phyloP scores from a whole-genome alignment of 2,329 filamentous ascomycete genomes.

The Cordyceps militaris region DNA sequence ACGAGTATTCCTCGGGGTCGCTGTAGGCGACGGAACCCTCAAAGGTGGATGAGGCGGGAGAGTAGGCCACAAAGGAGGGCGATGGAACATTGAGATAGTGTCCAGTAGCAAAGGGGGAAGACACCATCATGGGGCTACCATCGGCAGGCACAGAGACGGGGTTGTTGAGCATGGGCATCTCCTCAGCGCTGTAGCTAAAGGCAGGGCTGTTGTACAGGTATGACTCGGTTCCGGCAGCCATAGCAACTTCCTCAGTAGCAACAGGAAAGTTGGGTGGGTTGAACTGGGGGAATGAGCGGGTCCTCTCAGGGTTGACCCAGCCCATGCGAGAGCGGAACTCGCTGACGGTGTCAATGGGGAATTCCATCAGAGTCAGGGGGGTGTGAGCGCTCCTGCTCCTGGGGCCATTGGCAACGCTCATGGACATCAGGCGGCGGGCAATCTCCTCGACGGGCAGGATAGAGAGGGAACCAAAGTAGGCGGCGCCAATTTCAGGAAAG shows the following conservation, averaged over 20 bases:
- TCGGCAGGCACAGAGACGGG: constrained; percentile 41
- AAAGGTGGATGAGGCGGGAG: constrained; percentile 56
- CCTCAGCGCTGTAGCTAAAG: constrained; percentile 59
- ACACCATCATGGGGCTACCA: constrained; percentile 48
- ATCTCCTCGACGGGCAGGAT: constrained; percentile 82
- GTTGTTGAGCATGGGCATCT: constrained; percentile 48
- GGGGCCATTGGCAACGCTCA: constrained; percentile 53
- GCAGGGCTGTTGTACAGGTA: constrained; percentile 51
- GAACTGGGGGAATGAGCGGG: constrained; percentile 55
- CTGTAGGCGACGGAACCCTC: constrained; percentile 57
- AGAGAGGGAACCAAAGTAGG: constrained; percentile 77
- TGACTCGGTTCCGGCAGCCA: constrained; percentile 33
- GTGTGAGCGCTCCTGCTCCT: constrained; percentile 53
- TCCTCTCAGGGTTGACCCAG: constrained; percentile 54
- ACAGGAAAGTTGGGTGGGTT: constrained; percentile 45
- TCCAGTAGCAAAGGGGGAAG: constrained; percentile 46
- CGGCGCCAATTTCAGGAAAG: constrained; percentile 83
- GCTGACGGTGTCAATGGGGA: constrained; percentile 60
- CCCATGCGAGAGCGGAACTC: constrained; percentile 65
- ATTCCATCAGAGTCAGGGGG: constrained; percentile 62
- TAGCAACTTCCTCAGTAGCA: constrained; percentile 36
- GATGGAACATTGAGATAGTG: constrained; percentile 60
- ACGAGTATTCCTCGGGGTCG: constrained; percentile 50
- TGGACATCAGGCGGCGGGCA: constrained; percentile 62
- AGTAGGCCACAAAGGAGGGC: constrained; percentile 52